Evolutionary conservation across 306 rosid genomes (phyloP).

Genomic region (barrel medic (Medicago truncatula)): MtrunA17r5.0-ANR NC_053048.1:29043001-29043500

Average conservation of each 20-base stretch:
- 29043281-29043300: conserved; percentile 30
- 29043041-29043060: too few species aligned
- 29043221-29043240: neutral
- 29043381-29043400: conserved; percentile 43
- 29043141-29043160: neutral
- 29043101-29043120: too few species aligned
- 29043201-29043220: neutral
- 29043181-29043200: too few species aligned
- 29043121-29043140: too few species aligned
- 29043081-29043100: too few species aligned
- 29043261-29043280: conserved; percentile 24
- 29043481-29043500: conserved; percentile 4
- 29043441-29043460: conserved; percentile 10
- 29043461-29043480: conserved; percentile 8
- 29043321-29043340: too few species aligned
- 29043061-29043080: too few species aligned
- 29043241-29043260: conserved; percentile 30
- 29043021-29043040: too few species aligned
- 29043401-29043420: conserved; percentile 34
- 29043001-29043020: too few species aligned
- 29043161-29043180: too few species aligned
- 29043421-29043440: conserved; percentile 30
- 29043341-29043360: neutral
- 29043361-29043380: conserved; percentile 42
- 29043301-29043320: conserved; percentile 17